Evolutionary conservation across 257 asterid genomes (phyloP).

Genomic region (Rhazya stricta): DNA sequence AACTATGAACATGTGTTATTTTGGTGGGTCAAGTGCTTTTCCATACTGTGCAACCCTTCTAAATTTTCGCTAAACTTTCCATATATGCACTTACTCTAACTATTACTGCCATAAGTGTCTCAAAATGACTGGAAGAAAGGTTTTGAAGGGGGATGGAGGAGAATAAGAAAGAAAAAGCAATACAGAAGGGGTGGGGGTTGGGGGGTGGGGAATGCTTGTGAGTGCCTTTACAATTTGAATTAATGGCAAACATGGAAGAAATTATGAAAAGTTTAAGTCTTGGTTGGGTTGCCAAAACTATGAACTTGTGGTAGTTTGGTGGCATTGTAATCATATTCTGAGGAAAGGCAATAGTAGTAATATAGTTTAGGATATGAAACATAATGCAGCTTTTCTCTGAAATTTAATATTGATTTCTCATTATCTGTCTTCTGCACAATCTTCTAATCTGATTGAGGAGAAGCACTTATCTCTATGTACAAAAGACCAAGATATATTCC

Average conservation of each 20-base stretch:
- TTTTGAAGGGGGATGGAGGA: not conserved
- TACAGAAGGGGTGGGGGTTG: not conserved
- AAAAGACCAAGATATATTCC: not conserved
- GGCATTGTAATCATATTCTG: not conserved
- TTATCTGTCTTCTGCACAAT: not conserved
- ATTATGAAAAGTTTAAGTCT: not conserved
- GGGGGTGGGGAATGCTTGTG: not conserved
- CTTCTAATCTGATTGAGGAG: not conserved
- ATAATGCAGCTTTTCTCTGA: not conserved
- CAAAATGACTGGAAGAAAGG: not conserved
- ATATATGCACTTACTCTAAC: too few species aligned
- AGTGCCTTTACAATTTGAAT: not conserved
- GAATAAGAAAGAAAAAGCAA: not conserved
- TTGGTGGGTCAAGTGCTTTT: too few species aligned
- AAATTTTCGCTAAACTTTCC: too few species aligned
- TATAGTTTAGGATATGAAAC: not conserved
- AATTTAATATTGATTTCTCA: not conserved
- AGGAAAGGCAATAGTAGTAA: not conserved
- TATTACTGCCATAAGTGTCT: too few species aligned
- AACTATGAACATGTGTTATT: too few species aligned
- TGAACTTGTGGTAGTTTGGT: not conserved
- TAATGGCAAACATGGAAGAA: not conserved
- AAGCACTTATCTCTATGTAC: not conserved
- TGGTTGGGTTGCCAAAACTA: not conserved
- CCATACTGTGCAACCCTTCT: too few species aligned